These are phyloP conservation scores for Leptographium lundbergii DNA, from an alignment of 2,329 filamentous ascomycete species.

Conservation along the genomic window DNA sequence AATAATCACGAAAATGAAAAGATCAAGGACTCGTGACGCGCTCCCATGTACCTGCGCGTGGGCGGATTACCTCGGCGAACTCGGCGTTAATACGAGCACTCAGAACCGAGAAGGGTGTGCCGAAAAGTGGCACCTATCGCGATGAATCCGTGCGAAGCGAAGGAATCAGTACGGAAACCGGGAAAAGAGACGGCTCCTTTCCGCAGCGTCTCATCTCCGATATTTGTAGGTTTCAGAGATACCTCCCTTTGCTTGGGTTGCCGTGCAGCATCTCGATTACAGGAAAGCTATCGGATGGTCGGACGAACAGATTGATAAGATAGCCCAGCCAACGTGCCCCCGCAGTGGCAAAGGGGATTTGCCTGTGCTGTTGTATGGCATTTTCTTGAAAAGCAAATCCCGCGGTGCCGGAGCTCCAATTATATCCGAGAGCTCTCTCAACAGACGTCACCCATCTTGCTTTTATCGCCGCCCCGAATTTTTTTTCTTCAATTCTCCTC, in stretches of 20 bases:
- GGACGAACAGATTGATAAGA: slow-evolving; percentile 3
- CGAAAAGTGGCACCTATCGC: background rate
- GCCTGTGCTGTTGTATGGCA: background rate
- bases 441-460: background rate
- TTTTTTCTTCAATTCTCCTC: slow-evolving; percentile 6
- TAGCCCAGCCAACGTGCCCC: background rate
- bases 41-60: background rate
- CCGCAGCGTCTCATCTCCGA: background rate
- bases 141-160: background rate
- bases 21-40: background rate
- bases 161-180: background rate
- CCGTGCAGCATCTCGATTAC: background rate
- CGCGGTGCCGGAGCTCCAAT: slow-evolving; percentile 3
- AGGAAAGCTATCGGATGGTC: background rate
- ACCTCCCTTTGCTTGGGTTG: background rate
- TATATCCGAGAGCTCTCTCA: slow-evolving; percentile 1
- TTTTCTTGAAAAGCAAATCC: background rate
- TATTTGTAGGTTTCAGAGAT: background rate
- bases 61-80: background rate
- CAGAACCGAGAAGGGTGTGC: background rate
- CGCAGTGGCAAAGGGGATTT: background rate
- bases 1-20: too few relatives aligned
- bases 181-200: background rate
- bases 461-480: slow-evolving; percentile 6
- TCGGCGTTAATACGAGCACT: background rate